Conservation (phyloP, 176 grass and related monocot genomes). For the Oryza meyeriana region DNA sequence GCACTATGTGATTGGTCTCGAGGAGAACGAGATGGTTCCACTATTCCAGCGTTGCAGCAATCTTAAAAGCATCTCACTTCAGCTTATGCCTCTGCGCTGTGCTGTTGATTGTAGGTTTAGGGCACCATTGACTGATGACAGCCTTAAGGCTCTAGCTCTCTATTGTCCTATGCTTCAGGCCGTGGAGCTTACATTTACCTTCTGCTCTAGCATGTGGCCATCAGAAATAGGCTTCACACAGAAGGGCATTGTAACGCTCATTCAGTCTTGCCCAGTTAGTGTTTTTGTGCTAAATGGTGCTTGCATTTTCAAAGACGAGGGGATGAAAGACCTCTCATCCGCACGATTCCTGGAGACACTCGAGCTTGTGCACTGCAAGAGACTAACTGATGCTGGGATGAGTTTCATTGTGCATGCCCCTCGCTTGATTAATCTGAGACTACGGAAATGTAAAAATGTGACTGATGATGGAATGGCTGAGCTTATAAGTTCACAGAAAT, state of each 20-base stretch:
- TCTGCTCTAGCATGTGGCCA: too few relatives aligned
- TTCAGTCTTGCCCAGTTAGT: slow-evolving; percentile 48
- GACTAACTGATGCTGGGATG: slow-evolving; percentile 49
- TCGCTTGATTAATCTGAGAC: slow-evolving; percentile 38
- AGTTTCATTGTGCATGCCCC: slow-evolving; percentile 5
- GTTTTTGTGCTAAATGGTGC: slow-evolving; percentile 40
- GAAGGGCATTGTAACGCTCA: slow-evolving; percentile 37
- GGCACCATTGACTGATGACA: too few relatives aligned
- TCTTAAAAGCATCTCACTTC: slow-evolving; percentile 49
- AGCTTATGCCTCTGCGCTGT: not conserved
- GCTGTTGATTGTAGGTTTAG: too few relatives aligned
- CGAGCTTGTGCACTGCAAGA: slow-evolving; percentile 40
- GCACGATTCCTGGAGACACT: slow-evolving; percentile 42
- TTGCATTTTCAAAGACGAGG: slow-evolving; percentile 39
- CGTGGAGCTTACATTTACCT: too few relatives aligned
- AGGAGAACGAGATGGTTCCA: slow-evolving; percentile 44
- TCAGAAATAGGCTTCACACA: slow-evolving; percentile 41
- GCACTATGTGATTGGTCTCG: slow-evolving; percentile 34
- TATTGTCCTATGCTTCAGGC: too few relatives aligned
- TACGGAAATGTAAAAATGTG: slow-evolving; percentile 39
- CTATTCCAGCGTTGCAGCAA: slow-evolving; percentile 41
- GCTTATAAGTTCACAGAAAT: slow-evolving; percentile 27
- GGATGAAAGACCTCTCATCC: slow-evolving; percentile 43
- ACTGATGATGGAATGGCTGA: slow-evolving; percentile 39
- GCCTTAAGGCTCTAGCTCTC: too few relatives aligned